Conservation (phyloP, 2,329 filamentous ascomycete genomes). For the Arthrobotrys conoides region DNA sequence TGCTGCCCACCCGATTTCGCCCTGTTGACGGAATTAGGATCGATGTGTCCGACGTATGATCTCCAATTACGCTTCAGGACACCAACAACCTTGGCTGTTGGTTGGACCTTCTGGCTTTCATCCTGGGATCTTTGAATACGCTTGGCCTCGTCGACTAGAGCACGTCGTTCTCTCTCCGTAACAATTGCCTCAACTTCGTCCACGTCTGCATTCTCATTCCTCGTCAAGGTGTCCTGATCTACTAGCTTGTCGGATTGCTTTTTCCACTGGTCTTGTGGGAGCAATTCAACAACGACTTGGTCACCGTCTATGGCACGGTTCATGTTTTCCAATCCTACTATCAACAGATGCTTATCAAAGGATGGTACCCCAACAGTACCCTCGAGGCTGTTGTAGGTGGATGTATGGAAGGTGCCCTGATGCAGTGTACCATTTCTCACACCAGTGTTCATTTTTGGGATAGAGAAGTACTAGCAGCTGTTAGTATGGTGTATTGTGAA, state of each 20-base stretch:
- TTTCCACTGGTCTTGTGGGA: constrained; percentile 97
- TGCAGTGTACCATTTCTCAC: constrained; percentile 90
- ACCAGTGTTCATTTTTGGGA: constrained; percentile 95
- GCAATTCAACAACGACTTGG: constrained; percentile 89
- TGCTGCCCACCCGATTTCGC: constrained; percentile 81
- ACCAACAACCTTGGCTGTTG: constrained; percentile 91
- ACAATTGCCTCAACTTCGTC: constrained; percentile 83
- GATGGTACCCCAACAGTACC: constrained; percentile 70
- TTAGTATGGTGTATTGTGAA: constrained; percentile 11
- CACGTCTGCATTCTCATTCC: constrained; percentile 91
- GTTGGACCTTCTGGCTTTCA: constrained; percentile 81
- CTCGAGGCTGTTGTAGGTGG: constrained; percentile 97
- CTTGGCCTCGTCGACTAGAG: constrained; percentile 91
- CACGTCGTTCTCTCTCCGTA: constrained; percentile 87
- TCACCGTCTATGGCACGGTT: constrained; percentile 94
- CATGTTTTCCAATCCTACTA: constrained; percentile 94
- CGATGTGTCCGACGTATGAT: constrained; percentile 87
- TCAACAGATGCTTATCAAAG: constrained; percentile 88
- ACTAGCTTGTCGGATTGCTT: constrained; percentile 94
- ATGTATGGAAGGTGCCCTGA: constrained; percentile 95
- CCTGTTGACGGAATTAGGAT: constrained; percentile 81
- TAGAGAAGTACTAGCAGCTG: constrained; percentile 75
- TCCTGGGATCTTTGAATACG: constrained; percentile 81
- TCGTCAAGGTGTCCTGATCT: constrained; percentile 91
- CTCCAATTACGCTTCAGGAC: constrained; percentile 97